These are phyloP conservation scores for Hypoxylon lenormandii DNA, from an alignment of 495 filamentous ascomycete genomes.

Conservation along the genomic window DNA sequence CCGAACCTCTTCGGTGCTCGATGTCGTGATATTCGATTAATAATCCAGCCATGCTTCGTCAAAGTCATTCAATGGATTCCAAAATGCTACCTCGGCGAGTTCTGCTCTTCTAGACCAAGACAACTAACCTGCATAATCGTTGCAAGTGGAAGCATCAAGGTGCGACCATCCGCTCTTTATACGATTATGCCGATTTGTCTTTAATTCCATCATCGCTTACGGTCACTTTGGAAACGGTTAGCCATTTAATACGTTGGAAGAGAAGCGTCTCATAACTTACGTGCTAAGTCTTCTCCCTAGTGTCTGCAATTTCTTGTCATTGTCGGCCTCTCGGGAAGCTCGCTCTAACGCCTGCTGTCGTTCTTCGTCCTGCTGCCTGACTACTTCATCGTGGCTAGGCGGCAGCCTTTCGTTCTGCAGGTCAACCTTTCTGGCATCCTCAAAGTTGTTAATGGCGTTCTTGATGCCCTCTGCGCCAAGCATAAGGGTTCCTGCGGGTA, in stretches of 20 bases:
- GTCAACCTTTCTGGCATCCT: slow-evolving; percentile 98
- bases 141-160: slow-evolving; percentile 32
- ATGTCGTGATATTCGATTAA: slow-evolving; percentile 13
- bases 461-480: slow-evolving; percentile 98
- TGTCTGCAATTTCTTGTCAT: slow-evolving; percentile 84
- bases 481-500: slow-evolving; percentile 97
- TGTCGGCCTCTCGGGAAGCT: slow-evolving; percentile 86
- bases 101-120: slow-evolving; percentile 42
- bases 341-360: slow-evolving; percentile 83
- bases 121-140: slow-evolving; percentile 19
- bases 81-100: slow-evolving; percentile 21
- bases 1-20: slow-evolving; percentile 10
- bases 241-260: neutral
- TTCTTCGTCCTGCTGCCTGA: slow-evolving; percentile 79
- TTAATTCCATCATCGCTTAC: slow-evolving; percentile 45
- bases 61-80: slow-evolving; percentile 26
- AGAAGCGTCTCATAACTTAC: slow-evolving; percentile 68
- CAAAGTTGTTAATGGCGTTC: slow-evolving; percentile 96
- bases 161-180: slow-evolving; percentile 18
- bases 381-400: slow-evolving; percentile 90
- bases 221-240: slow-evolving; percentile 42
- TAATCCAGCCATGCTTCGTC: slow-evolving; percentile 25
- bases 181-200: slow-evolving; percentile 32
- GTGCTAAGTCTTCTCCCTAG: slow-evolving; percentile 94
- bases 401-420: slow-evolving; percentile 94